Base-by-base conservation (phyloP, 2,329 filamentous ascomycete species). In the Laburnicola sp. region DNA sequence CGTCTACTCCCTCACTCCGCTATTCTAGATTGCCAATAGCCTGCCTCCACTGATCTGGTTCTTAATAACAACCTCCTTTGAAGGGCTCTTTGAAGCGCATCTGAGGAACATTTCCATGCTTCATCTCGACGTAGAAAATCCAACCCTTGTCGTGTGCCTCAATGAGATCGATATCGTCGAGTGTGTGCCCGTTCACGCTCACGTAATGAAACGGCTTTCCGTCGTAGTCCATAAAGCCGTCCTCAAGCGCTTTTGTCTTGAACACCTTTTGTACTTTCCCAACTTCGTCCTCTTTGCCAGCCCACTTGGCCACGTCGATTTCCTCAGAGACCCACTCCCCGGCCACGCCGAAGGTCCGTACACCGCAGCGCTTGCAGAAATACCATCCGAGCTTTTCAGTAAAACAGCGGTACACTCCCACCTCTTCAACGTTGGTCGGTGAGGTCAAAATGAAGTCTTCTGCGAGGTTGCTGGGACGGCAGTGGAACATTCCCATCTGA, bases 381-480 rank as follows among this genome's bases (percentile, higher is more conserved):
- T 74, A 70, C 61, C 72, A 79, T 53, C 73, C 68, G 4, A 66
- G 58, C 5, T 32, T 35, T 45, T 62, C 60, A 4, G 60, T 48
- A 43, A 60, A 56, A 50, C 68, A 71, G 2, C 53, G 60, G 50
- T 79, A 79, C 46, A 74, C 69, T 9, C 67, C 69, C 3, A 79
- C 55, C n/a, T 70, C 71, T 1, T 50, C 37, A 23, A 72, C 45
- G 10, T 36, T 47, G 3, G 50, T 26, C 0, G 78, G 77, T 4
- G 69, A 69, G 3, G 79, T 64, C 5, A 80, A 70, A 7, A 74
- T 50, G 59, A 80, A 80, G 60, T 80, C 76, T 22, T 73, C 60
- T 11, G 63, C 60, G 5, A 65, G 31, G 35, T 64, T 47, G 25
- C 61, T 57, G 8, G 72, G 62, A 10, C 76, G 73, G 39, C 76